Conservation (phyloP, 2,329 filamentous ascomycete species). For the Fusarium sp. region DNA sequence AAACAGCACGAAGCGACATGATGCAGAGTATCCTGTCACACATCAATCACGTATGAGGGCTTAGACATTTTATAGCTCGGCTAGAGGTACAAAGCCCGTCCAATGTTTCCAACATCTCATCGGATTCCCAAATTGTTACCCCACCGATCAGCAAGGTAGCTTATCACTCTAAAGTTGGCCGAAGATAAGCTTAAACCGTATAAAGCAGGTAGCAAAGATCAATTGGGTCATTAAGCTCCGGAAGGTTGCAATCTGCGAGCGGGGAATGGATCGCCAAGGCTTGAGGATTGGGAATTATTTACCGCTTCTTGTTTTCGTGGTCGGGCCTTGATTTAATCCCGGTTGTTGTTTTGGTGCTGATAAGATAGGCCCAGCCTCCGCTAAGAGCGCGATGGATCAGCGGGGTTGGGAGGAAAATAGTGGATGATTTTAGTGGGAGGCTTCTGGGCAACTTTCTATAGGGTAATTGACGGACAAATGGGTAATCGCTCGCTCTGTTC, state of each 20-base stretch:
- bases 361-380: neutral
- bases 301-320: neutral
- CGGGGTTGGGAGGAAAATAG: neutral
- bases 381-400: no score
- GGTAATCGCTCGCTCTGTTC: neutral
- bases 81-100: neutral
- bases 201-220: slow-evolving; percentile 23
- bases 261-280: slow-evolving; percentile 29
- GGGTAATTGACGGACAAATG: neutral
- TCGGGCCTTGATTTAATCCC: neutral
- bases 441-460: neutral
- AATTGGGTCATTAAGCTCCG: neutral
- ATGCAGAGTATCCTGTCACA: neutral
- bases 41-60: neutral
- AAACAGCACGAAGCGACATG: slow-evolving; percentile 14
- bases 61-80: slow-evolving; percentile 15
- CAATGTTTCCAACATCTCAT: neutral
- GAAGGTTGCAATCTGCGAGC: slow-evolving; percentile 11
- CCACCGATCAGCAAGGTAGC: slow-evolving; percentile 24
- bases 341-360: neutral
- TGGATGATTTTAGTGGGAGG: neutral
- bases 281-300: slow-evolving; percentile 8
- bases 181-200: slow-evolving; percentile 30
- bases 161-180: slow-evolving; percentile 18
- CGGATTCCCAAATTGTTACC: neutral